These are phyloP conservation scores for Dictyostelium brefeldianum DNA, from an alignment of 78 protist genomes.

Conservation along the genomic window DNA sequence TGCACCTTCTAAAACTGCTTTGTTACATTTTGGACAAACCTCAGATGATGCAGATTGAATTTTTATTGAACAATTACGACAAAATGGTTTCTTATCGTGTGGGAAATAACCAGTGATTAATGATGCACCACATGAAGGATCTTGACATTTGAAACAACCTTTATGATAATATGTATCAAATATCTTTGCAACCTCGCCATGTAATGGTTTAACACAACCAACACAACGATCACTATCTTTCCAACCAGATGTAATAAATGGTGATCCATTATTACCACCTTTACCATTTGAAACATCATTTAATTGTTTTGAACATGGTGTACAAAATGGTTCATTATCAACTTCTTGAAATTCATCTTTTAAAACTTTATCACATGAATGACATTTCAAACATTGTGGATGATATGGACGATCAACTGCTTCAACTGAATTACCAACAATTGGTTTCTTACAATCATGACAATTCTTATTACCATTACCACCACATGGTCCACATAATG, in stretches of 20 bases:
- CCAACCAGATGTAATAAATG: constrained; percentile 34
- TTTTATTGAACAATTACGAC: constrained; percentile 22
- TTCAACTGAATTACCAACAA: constrained; percentile 34
- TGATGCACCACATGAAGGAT: constrained; percentile 3
- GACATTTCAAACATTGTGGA: constrained; percentile 42
- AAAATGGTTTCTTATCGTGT: constrained; percentile 38
- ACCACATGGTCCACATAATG: constrained; percentile 65
- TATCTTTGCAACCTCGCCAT: constrained; percentile 34
- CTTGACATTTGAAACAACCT: constrained; percentile 54
- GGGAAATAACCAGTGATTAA: constrained; percentile 38
- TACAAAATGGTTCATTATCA: constrained; percentile 40
- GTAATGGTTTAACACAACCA: neutral
- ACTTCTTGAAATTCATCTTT: constrained; percentile 34
- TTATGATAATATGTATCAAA: constrained; percentile 12
- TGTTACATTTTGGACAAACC: constrained; percentile 34
- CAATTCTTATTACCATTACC: neutral
- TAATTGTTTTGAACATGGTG: constrained; percentile 15
- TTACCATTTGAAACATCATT: neutral
- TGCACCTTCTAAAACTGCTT: constrained; percentile 27
- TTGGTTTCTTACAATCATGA: constrained; percentile 39
- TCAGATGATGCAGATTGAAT: neutral
- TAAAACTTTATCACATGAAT: constrained; percentile 10
- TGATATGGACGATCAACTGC: constrained; percentile 40
- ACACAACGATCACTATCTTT: constrained; percentile 25
- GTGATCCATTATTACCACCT: neutral